These are phyloP conservation scores for Penicillium paneum DNA, from an alignment of 2,329 filamentous ascomycete species.

Conservation along the genomic window DNA sequence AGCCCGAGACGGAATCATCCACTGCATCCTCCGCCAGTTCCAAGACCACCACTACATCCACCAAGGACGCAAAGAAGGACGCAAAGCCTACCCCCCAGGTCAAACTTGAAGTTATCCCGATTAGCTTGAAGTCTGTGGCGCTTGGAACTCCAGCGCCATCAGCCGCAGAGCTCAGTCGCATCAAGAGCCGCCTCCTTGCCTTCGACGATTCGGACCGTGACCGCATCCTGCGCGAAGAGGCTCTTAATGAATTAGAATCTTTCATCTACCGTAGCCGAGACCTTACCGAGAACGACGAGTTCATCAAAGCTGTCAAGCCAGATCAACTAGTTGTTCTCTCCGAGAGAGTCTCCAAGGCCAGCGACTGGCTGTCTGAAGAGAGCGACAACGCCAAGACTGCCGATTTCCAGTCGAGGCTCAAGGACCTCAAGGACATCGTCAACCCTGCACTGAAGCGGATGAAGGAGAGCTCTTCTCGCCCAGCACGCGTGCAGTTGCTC, in stretches of 20 bases:
- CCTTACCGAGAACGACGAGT: slow-evolving; percentile 72
- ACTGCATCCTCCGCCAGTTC: slow-evolving; percentile 44
- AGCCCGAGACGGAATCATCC: slow-evolving; percentile 47
- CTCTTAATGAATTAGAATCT: slow-evolving; percentile 86
- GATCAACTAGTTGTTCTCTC: slow-evolving; percentile 66
- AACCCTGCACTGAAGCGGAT: slow-evolving; percentile 72
- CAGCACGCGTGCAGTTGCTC: slow-evolving; percentile 64
- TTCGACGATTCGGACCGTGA: slow-evolving; percentile 84
- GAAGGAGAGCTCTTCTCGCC: slow-evolving; percentile 68
- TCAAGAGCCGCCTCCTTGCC: slow-evolving; percentile 71
- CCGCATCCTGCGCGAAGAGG: slow-evolving; percentile 74
- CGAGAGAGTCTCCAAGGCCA: slow-evolving; percentile 63
- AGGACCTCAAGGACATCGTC: slow-evolving; percentile 73
- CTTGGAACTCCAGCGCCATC: slow-evolving; percentile 43
- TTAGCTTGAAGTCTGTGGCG: slow-evolving; percentile 50
- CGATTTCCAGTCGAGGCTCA: slow-evolving; percentile 71
- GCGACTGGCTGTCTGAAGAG: slow-evolving; percentile 89
- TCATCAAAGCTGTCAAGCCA: slow-evolving; percentile 67
- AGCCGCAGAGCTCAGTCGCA: slow-evolving; percentile 42
- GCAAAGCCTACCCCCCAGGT: slow-evolving; percentile 42
- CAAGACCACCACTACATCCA: slow-evolving; percentile 50
- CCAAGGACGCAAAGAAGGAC: slow-evolving; percentile 45
- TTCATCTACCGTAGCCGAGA: slow-evolving; percentile 89
- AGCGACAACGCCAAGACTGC: slow-evolving; percentile 72
- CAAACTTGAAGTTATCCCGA: slow-evolving; percentile 51